Conservation (phyloP, 2,329 filamentous ascomycete species). For the Cadophora sp. region DNA sequence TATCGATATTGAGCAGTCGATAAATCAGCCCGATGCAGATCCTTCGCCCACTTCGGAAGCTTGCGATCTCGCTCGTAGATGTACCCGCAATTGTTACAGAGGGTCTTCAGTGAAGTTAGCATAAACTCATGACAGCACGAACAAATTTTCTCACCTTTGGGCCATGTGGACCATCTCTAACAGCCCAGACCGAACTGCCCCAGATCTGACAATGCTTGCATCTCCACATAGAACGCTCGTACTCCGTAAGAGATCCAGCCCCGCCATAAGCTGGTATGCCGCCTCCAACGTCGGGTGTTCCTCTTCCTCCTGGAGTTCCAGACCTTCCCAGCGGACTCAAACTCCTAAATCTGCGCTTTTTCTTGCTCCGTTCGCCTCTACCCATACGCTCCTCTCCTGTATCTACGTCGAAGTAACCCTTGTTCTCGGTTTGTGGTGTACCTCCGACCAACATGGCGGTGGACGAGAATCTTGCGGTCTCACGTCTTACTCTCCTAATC, state of each 20-base stretch:
- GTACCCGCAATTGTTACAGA: constrained; percentile 93
- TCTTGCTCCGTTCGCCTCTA: constrained; percentile 90
- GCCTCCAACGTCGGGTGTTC: constrained; percentile 85
- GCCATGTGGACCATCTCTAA: constrained; percentile 87
- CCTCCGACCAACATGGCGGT: constrained; percentile 82
- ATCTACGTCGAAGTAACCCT: constrained; percentile 58
- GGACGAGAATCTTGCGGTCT: constrained; percentile 91
- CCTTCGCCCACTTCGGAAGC: constrained; percentile 78
- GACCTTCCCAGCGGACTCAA: constrained; percentile 78
- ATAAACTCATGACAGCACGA: neutral
- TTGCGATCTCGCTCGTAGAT: constrained; percentile 87
- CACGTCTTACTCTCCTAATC: constrained; percentile 82
- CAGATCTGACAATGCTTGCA: constrained; percentile 88
- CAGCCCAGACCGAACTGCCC: constrained; percentile 92
- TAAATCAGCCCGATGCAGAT: constrained; percentile 60
- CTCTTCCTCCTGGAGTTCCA: constrained; percentile 72
- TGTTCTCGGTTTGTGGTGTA: constrained; percentile 62
- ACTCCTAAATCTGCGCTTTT: constrained; percentile 91
- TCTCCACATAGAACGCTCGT: constrained; percentile 83
- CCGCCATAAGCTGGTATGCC: constrained; percentile 62
- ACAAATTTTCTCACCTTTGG: constrained; percentile 68
- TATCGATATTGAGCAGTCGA: constrained; percentile 43
- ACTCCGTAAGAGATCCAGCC: constrained; percentile 69
- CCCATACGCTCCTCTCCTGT: constrained; percentile 80
- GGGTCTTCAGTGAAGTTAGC: constrained; percentile 54